These are phyloP conservation scores for Jamesozyma rosinii DNA, from an alignment of 805 yeast species.

Conservation along the genomic window DNA sequence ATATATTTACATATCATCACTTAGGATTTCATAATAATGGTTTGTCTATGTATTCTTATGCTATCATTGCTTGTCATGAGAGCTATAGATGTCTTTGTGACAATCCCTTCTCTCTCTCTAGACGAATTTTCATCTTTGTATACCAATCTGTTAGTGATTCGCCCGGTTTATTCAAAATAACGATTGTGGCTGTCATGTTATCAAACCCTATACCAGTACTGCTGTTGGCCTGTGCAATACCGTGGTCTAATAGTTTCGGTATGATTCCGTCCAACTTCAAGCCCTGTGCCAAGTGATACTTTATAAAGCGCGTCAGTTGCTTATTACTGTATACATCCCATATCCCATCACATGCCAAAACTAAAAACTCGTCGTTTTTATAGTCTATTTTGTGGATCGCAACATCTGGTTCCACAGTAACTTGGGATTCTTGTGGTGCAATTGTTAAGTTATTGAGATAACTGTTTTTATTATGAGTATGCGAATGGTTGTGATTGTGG, in stretches of 20 bases:
- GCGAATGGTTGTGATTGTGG: neutral
- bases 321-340: conserved; percentile 65
- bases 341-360: conserved; percentile 75
- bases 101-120: conserved; percentile 29
- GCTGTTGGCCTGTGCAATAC: conserved; percentile 62
- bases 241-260: conserved; percentile 52
- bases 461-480: conserved; percentile 8
- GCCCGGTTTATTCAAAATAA: conserved; percentile 45
- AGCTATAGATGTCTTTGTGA: neutral
- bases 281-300: conserved; percentile 50
- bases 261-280: conserved; percentile 50
- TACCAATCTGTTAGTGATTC: conserved; percentile 51
- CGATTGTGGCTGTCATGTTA: conserved; percentile 67
- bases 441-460: conserved; percentile 4
- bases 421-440: conserved; percentile 65
- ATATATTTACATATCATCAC: neutral
- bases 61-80: neutral
- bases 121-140: conserved; percentile 38
- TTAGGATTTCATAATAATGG: neutral
- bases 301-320: conserved; percentile 43
- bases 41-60: neutral
- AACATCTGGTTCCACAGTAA: conserved; percentile 72
- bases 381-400: conserved; percentile 42
- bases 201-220: conserved; percentile 75
- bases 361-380: conserved; percentile 52